Base-by-base conservation (phyloP, 1,139 yeast genomes). In the Diutina neorugosa region DNA sequence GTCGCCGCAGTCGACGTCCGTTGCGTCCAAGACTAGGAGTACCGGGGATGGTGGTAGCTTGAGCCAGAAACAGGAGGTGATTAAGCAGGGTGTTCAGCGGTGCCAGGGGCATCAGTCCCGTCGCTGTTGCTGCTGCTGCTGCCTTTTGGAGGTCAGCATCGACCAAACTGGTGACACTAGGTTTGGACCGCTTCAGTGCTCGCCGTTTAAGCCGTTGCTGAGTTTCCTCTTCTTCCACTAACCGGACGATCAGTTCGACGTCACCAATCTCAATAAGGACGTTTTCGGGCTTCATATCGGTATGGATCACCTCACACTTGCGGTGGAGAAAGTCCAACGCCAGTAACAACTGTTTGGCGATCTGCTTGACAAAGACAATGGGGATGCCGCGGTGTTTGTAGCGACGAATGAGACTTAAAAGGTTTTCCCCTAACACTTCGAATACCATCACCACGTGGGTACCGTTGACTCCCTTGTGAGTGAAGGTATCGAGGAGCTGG, bases 1-100 rank as follows among this genome's bases (percentile, higher is more conserved):
- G 82, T 51, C 95, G 71, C 61, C 96, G 76, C 25, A 88, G 73
- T 55, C 85, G 71, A 56, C 88, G 69, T 3, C 78, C 78, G 57
- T 70, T 70, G 54, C 78, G 62, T 2, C 77, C 77, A 25, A 73
- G 61, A 0, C 76, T 69, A 1, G 78, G 77, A 5, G 76, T 67
- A 48, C 58, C 61, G 23, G 56, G 53, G 53, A 55, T 52, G 16
- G 52, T 55, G 43, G 40, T 52, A 9, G 49, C 21, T 8, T n/a
- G n/a, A 9, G 40, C 49, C 19, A 12, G 25, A 8, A 27, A 27
- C 27, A 19, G 25, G n/a, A 27, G 49, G 3, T 18, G 16, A 11
- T 25, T 21, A 21, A 44, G 34, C 48, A 44, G 48, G 11, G 48
- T 44, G 16, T n/a, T 16, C 34, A 23, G 48, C 19, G 21, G 20